Base-by-base conservation (phyloP, 805 yeast species). In the Saccharomyces kudriavzevii region DNA sequence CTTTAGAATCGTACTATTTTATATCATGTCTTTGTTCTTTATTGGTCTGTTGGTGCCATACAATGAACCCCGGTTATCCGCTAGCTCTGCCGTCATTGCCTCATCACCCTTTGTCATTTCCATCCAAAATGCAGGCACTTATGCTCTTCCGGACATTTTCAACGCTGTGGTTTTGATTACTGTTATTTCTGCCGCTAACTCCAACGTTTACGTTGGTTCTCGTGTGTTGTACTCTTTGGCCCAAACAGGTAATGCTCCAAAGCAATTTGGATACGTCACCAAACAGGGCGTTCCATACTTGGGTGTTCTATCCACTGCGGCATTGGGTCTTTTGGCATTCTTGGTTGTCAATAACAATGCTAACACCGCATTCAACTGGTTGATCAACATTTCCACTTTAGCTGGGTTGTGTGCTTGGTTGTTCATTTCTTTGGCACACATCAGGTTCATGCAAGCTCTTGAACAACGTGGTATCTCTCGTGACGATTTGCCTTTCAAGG, bases 161-260 rank as follows among this genome's bases (percentile, higher is more conserved):
- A 86, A 86, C 66, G 91, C 86, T 14, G 82, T 85, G 48, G 83
- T 86, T 54, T 67, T 85, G 58, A 61, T 78, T 43, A 83, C 91
- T 10, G 79, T 85, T 54, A 74, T 84, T 50, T 85, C 91, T 22
- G 91, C 92, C 35, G 92, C 85, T 60, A 86, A 86, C 71, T 84
- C 90, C 14, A 84, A 84, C 64, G 79, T 86, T 29, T 85, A 85
- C 69, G 81, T 83, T 60, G 85, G 89, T 45, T 84, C 91, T 5
- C 76, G 94, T 70, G 77, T 83, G 31, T 69, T 86, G 43, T 85
- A 80, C 64, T 78, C 84, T 6, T 74, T 86, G 64, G 86, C 87
- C 14, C 74, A 74, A 62, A 76, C 78, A 40, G 78, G 78, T 24
- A 75, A 77, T 50, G 87, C 88, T 9, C 89, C 89, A 51, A 77